Evolutionary conservation across 306 rosid species (phyloP), one percentile per base, ranked within the genome.

Genomic region (Sicyos baderoa): DNA sequence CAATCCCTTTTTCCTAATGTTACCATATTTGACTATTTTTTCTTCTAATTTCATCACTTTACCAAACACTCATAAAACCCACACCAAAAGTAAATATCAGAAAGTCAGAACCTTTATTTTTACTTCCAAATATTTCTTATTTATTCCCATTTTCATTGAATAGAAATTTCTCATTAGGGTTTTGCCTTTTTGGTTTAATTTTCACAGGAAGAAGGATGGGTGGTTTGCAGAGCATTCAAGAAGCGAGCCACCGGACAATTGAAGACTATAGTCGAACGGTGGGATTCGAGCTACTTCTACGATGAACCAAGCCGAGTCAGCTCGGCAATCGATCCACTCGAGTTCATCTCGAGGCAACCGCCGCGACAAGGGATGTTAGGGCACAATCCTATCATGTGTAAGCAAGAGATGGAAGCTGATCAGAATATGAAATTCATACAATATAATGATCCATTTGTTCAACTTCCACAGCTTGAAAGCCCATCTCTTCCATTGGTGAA

Each of bases 161-260:
- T 35, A 35, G 42, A 35, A 35, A 4, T 35, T 35, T 40, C 10
- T 40, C 45, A 40, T 40, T 40, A 40, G 45, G 45, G 45, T n/a
- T 60, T 60, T 40, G 15, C 14, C 68, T 18, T 9, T 21, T 64
- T 64, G 0, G 18, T 65, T 45, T 13, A 21, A 2, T 69, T 83
- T 81, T 55, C 80, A 29, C 85, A 93, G 98, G 97, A 93, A 72
- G 97, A 93, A 93, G 98, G 98, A 61, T 93, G 98, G 98, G 98
- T 93, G 9, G 97, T 93, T 0, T 93, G 98, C 77, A 80, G 89
- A 80, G 98, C 98, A 71, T 93, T 93, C 96, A 93, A 85, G 91
- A 93, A 93, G 73, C 78, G 85, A 80, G 76, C 75, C 60, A 90
- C 48, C 5, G 42, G 78, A 25, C 97, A 86, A 78, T 81, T 70